Evolutionary conservation across 2,329 filamentous ascomycete species (phyloP), one percentile per base, ranked within the genome.

Genomic region (Arthrinium phaeospermum): DNA sequence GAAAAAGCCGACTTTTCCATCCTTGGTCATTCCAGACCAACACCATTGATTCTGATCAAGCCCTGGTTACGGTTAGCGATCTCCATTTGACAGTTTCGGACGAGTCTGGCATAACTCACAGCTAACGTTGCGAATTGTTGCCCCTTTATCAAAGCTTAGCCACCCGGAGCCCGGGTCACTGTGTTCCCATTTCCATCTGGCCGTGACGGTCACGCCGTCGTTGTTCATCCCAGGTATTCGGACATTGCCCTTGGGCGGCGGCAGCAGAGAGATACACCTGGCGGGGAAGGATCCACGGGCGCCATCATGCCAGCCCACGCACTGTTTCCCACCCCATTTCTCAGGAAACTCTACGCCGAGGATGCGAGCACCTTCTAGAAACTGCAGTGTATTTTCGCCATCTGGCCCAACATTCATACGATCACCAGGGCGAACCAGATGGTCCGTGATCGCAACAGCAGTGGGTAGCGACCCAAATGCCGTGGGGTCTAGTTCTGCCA

Each of bases 1-100:
- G 77, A 90, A 89, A 69, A 89, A 83, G 37, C 88, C 88, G 81
- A 83, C 85, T 78, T 85, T 87, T 4, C 87, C 87, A 73, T 86
- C 87, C 49, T 85, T 75, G 72, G 88, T 89, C 22, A 81, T 86
- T 1, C 87, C 88, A 0, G 85, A 85, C 88, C 87, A 90, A 78
- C 87, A 90, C 87, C 88, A 90, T 73, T 88, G 85, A 16, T 86
- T 85, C 30, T 82, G 79, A 72, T 86, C 82, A 2, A 82, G 75
- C 83, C 84, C 86, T 87, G 37, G 5, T 22, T 41, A 45, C 22
- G 61, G 51, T 19, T 27, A 47, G 10, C 41, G 4, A 47, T 37
- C 24, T 41, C 7, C 27, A 4, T 30, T 30, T 22, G 14, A 8
- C 57, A 46, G 13, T 37, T 34, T 12, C 6, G 30, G 16, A 37